Evolutionary conservation across 1,284 basidiomycete species (phyloP), one percentile per base, ranked within the genome.

Genomic region (Cryptococcus sp.): DNA sequence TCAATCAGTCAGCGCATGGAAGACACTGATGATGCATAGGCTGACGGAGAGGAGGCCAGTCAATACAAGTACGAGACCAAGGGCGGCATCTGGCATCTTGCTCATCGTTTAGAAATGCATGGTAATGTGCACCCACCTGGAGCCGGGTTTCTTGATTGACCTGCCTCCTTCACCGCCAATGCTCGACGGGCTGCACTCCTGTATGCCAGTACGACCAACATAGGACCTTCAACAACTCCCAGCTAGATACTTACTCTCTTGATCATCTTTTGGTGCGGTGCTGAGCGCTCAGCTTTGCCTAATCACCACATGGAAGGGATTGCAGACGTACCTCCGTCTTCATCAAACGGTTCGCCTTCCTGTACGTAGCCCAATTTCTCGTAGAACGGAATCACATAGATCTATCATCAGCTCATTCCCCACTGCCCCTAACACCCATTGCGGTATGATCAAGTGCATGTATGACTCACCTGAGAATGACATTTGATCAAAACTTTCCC

Each of bases 271-370:
- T 34, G 32, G 32, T 34, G 32, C 10, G 32, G 32, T 9, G 32
- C 32, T 34, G 32, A 9, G 10, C 32, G 32, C 10, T 9, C 9
- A 9, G 32, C 9, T 34, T 16, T 9, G 32, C 32, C 32, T 34
- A 34, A 9, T 16, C 10, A 16, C 10, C 32, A 16, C 32, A 34
- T 34, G 32, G 32, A 34, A 34, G 16, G 32, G 16, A 16, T 16
- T 9, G 16, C 32, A 31, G 25, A n/a, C 70, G 85, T 31, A 78
- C 81, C 28, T 75, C 83, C 47, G 78, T 86, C 66, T 78, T 83
- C 65, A 77, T 83, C 46, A 80, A 90, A 73, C 84, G 86, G 68
- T 79, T 84, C 66, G 76, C 80, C 45, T 67, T 80, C 16, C 49
- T 53, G 47, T 2, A 34, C 42, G 54, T 90, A 56, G 71, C 80